Percentiles rank a stretch among this genome's conserved stretches.
Conservation (phyloP, 1,284 basidiomycete species). For the Fistulina hepatica region DNA sequence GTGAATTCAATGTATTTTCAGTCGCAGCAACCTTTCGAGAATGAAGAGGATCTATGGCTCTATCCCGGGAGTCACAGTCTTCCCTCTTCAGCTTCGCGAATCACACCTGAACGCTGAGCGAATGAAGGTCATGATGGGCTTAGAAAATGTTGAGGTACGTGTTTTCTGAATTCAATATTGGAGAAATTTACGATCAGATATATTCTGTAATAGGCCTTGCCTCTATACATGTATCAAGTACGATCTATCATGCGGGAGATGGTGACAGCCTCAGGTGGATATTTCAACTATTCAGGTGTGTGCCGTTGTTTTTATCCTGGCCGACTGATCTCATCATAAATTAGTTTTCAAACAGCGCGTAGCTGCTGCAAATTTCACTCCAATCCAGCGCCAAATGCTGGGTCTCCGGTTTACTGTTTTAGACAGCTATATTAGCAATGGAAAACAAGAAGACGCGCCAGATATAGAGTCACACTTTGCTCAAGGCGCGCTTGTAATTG, state of each 20-base stretch:
- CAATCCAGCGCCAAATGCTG: conserved; percentile 9
- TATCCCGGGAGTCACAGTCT: no score
- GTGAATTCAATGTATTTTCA: no score
- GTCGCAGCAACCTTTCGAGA: no score
- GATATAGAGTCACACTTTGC: conserved; percentile 12
- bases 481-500: conserved; percentile 13
- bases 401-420: conserved; percentile 12
- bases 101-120: no score
- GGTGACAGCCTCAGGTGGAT: conserved; percentile 7
- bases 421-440: conserved; percentile 11
- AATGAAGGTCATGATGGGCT: no score
- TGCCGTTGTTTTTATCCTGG: conserved; percentile 2
- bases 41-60: no score
- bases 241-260: conserved; percentile 12
- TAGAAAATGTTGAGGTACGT: no score
- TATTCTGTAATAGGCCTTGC: conserved; percentile 9
- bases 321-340: conserved; percentile 6
- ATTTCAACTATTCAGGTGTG: conserved; percentile 7
- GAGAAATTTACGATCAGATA: no score
- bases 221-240: conserved; percentile 15
- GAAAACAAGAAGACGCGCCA: no score
- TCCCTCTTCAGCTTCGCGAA: no score
- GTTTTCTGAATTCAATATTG: no score
- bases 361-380: conserved; percentile 4
- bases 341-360: conserved; percentile 13